Evolutionary conservation across 345 rosid species (phyloP).

Genomic region (Citrus reticulata): DNA sequence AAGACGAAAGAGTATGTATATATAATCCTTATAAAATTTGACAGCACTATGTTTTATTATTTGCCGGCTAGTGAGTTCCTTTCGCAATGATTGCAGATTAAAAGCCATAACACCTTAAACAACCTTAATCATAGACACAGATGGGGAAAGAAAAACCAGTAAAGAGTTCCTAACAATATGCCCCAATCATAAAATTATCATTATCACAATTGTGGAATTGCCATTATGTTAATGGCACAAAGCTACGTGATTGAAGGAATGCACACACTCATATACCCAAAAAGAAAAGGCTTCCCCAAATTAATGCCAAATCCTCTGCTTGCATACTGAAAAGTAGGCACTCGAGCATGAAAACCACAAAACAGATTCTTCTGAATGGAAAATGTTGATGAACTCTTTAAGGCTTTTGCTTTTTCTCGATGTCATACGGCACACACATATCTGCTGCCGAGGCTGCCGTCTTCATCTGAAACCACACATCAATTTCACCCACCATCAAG

Average conservation of each 20-base stretch:
- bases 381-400: background rate
- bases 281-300: background rate
- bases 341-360: background rate
- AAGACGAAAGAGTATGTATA: no score
- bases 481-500: conserved; percentile 3
- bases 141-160: no score
- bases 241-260: background rate
- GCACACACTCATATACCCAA: background rate
- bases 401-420: conserved; percentile 50
- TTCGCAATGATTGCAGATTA: no score
- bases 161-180: no score
- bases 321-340: background rate
- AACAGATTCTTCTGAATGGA: background rate
- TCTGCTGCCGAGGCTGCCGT: conserved; percentile 60
- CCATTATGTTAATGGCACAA: background rate
- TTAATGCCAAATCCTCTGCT: background rate
- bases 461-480: conserved; percentile 63
- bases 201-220: background rate
- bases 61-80: no score
- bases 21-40: no score
- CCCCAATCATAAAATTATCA: background rate
- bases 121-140: no score
- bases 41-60: no score
- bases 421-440: conserved; percentile 73
- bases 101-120: no score